A percentile compares a stretch with the other conserved stretches of the same genome.
Conservation (phyloP, 306 rosid genomes). For the Cucumis sativus region DNA sequence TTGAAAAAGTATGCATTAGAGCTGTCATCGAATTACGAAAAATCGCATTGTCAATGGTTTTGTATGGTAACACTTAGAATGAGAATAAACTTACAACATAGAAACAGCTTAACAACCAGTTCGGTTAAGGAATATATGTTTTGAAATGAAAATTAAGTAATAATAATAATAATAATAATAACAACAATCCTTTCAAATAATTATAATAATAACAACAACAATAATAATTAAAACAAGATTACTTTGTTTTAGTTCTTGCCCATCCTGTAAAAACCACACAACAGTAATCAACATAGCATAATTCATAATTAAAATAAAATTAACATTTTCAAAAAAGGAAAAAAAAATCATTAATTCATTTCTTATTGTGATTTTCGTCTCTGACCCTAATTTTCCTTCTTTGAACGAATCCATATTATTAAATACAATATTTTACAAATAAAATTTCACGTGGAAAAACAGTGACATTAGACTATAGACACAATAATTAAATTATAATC, state of each 20-base stretch:
- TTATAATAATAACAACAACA: too few species aligned
- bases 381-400: background rate
- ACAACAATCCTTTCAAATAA: too few species aligned
- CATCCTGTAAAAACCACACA: too few species aligned
- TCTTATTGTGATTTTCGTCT: background rate
- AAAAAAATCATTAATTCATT: background rate
- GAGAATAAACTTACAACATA: background rate
- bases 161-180: too few species aligned
- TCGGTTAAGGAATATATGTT: background rate
- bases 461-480: background rate
- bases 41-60: background rate
- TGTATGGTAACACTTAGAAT: background rate
- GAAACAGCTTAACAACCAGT: too few species aligned
- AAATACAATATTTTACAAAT: background rate
- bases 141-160: too few species aligned
- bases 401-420: background rate
- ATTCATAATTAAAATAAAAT: too few species aligned
- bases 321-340: too few species aligned
- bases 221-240: too few species aligned
- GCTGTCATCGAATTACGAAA: background rate
- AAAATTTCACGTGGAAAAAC: background rate
- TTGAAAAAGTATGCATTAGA: background rate
- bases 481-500: background rate
- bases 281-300: too few species aligned
- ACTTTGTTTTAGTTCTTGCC: too few species aligned